Conservation (phyloP, 345 rosid species). For the Citropsis articulata region DNA sequence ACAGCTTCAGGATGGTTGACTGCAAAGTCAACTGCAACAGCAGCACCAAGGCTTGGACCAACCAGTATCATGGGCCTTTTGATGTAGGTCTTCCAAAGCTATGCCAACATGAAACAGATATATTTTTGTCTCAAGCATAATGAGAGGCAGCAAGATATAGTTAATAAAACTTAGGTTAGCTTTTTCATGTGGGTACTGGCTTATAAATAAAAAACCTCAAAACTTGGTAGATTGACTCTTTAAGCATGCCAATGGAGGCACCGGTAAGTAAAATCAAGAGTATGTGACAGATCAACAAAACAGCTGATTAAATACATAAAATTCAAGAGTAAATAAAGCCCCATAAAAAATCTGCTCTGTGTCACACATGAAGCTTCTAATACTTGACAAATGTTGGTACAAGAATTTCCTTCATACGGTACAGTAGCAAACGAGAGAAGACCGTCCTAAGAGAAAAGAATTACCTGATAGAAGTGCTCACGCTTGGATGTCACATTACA, state of each 20-base stretch:
- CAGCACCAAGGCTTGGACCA: conserved; percentile 98
- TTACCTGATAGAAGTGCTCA: conserved; percentile 79
- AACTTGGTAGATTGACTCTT: neutral
- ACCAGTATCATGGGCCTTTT: conserved; percentile 76
- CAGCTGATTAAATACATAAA: neutral
- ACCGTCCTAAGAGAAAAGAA: neutral
- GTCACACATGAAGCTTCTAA: neutral
- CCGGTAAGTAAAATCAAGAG: neutral
- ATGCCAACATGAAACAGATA: conserved; percentile 15
- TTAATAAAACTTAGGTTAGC: neutral
- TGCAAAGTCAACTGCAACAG: conserved; percentile 83
- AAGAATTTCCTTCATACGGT: neutral
- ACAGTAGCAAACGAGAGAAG: neutral
- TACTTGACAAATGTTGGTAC: neutral
- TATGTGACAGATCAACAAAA: neutral
- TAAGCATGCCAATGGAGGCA: neutral
- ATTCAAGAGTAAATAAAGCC: neutral
- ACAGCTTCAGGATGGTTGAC: conserved; percentile 84
- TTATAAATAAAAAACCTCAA: neutral
- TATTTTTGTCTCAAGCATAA: conserved; percentile 6
- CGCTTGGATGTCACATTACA: conserved; percentile 73
- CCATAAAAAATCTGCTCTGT: neutral
- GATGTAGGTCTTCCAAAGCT: conserved; percentile 88
- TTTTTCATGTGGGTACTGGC: neutral
- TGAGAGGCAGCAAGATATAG: neutral